A percentile compares a stretch with the other conserved stretches of the same genome.
Evolutionary conservation across 2,329 filamentous ascomycete species (phyloP).

Genomic region (Nannizzia gypsea): DNA sequence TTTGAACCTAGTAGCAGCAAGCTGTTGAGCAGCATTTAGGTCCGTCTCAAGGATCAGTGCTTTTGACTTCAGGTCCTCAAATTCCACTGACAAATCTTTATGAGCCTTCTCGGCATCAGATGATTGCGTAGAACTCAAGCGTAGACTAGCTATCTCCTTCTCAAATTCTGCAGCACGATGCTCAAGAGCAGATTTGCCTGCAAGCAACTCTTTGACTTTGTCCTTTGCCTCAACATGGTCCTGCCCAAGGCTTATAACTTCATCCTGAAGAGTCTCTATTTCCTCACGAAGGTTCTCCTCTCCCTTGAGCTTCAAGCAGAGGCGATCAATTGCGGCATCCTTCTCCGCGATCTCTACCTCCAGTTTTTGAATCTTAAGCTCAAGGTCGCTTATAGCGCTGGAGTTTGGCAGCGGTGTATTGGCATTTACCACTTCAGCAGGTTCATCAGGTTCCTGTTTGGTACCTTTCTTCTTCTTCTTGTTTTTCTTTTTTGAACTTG

Average conservation of each 20-base stretch:
- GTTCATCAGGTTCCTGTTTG: conserved; percentile 35
- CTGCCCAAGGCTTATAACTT: conserved; percentile 64
- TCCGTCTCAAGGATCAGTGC: conserved; percentile 65
- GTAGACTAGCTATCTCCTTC: conserved; percentile 52
- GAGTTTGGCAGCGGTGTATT: conserved; percentile 11
- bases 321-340: conserved; percentile 58
- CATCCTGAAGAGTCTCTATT: conserved; percentile 70
- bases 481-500: conserved; percentile 62
- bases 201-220: conserved; percentile 55
- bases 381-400: conserved; percentile 17
- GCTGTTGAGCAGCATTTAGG: conserved; percentile 69
- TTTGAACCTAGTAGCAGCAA: conserved; percentile 78
- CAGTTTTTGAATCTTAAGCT: conserved; percentile 27
- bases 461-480: conserved; percentile 78
- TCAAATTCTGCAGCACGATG: conserved; percentile 57
- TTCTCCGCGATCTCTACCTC: conserved; percentile 41
- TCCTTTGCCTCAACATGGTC: conserved; percentile 78
- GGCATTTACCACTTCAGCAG: conserved; percentile 22
- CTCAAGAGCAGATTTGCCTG: conserved; percentile 56
- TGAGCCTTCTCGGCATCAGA: conserved; percentile 42
- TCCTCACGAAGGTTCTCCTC: conserved; percentile 71
- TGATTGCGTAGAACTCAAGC: conserved; percentile 35
- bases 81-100: conserved; percentile 48
- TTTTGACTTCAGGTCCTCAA: conserved; percentile 60
- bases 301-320: conserved; percentile 61